Conservation (phyloP, 495 filamentous ascomycete species). For the Aspergillus steynii region DNA sequence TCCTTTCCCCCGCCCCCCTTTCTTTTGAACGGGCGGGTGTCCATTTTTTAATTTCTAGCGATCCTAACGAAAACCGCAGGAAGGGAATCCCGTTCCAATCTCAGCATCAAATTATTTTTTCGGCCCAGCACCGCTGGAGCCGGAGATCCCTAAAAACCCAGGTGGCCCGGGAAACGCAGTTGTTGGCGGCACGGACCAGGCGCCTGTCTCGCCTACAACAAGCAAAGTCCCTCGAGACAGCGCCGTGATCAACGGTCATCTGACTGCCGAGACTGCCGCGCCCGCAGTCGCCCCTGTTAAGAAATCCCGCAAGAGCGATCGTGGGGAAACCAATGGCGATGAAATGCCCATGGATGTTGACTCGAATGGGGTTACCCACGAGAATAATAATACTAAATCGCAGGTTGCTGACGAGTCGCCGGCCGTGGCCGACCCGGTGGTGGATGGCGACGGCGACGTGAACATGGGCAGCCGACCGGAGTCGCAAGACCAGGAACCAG, state of each 20-base stretch:
- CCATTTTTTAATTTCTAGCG: constrained; percentile 1
- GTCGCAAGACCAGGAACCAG: constrained; percentile 33
- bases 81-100: constrained; percentile 41
- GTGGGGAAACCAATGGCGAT: constrained; percentile 60
- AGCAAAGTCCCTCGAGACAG: constrained; percentile 44
- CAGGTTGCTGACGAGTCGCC: constrained; percentile 37
- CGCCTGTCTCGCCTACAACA: constrained; percentile 32
- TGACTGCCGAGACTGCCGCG: constrained; percentile 28
- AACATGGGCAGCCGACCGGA: constrained; percentile 36
- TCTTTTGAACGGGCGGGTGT: constrained; percentile 1
- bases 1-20: constrained; percentile 1
- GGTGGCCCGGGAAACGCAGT: constrained; percentile 16
- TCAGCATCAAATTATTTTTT: constrained; percentile 50
- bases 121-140: constrained; percentile 47
- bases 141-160: constrained; percentile 30
- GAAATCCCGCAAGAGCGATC: constrained; percentile 51
- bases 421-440: constrained; percentile 15
- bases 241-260: constrained; percentile 44
- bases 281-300: constrained; percentile 22
- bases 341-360: constrained; percentile 57
- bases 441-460: constrained; percentile 48
- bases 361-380: constrained; percentile 25
- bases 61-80: constrained; percentile 30
- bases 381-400: constrained; percentile 39
- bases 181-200: constrained; percentile 28